Percentiles rank a stretch among this genome's conserved stretches.
Conservation (phyloP, 2,329 filamentous ascomycete genomes). For the Diplocarpon rosae region DNA sequence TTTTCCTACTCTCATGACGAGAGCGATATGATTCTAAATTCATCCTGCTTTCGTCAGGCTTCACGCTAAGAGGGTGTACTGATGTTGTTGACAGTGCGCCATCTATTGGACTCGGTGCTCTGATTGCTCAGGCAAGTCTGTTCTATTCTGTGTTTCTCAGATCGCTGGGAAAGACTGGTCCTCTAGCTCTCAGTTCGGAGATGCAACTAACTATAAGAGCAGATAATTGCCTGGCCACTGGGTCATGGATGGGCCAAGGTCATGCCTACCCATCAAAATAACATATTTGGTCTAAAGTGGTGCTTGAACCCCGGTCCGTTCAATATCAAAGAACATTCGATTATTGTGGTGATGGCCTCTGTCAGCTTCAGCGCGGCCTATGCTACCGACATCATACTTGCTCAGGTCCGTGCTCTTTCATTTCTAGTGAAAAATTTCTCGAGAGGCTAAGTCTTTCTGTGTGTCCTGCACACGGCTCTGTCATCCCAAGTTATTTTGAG, state of each 20-base stretch:
- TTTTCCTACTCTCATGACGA: slow-evolving; percentile 6
- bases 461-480: too few relatives aligned
- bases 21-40: too few relatives aligned
- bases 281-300: slow-evolving; percentile 41
- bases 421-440: slow-evolving; percentile 36
- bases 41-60: too few relatives aligned
- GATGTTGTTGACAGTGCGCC: not conserved
- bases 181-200: slow-evolving; percentile 37
- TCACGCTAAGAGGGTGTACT: too few relatives aligned
- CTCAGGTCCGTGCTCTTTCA: slow-evolving; percentile 16
- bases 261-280: slow-evolving; percentile 18
- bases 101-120: not conserved
- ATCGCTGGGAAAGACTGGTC: slow-evolving; percentile 16
- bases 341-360: slow-evolving; percentile 39
- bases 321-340: slow-evolving; percentile 57
- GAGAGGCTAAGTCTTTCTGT: too few relatives aligned
- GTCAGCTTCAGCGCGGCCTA: slow-evolving; percentile 21
- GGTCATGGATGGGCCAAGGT: slow-evolving; percentile 32
- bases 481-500: too few relatives aligned
- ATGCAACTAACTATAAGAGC: slow-evolving; percentile 3
- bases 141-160: too few relatives aligned
- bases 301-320: slow-evolving; percentile 55
- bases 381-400: not conserved
- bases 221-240: slow-evolving; percentile 11
- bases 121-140: not conserved